Conservation (phyloP, 768 basidiomycete species). For the Mycena indigotica region DNA sequence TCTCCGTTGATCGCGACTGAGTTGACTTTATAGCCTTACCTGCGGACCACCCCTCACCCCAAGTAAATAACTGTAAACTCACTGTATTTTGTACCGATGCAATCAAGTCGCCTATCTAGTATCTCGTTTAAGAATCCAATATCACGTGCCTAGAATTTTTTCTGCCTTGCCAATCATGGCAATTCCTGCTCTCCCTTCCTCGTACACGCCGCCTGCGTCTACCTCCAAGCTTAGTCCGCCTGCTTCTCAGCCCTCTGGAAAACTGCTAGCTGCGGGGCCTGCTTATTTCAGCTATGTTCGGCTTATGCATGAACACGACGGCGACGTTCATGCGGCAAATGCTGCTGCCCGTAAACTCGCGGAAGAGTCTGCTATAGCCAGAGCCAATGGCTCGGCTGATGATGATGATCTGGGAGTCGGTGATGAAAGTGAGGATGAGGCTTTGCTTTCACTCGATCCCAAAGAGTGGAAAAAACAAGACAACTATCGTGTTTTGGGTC, state of each 20-base stretch:
- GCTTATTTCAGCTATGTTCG: constrained; percentile 85
- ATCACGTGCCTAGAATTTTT: background rate
- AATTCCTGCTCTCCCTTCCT: constrained; percentile 7
- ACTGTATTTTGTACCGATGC: background rate
- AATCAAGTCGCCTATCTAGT: background rate
- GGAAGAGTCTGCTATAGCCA: constrained; percentile 49
- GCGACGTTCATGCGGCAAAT: constrained; percentile 86
- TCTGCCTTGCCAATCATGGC: constrained; percentile 5
- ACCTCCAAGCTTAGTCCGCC: constrained; percentile 16
- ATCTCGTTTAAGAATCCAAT: too few relatives aligned
- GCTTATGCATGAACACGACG: constrained; percentile 69
- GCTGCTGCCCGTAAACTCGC: constrained; percentile 48
- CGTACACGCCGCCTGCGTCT: constrained; percentile 13
- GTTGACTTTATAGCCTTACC: constrained; percentile 64
- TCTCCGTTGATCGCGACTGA: background rate
- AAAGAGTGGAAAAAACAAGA: constrained; percentile 99
- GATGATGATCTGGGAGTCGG: constrained; percentile 88
- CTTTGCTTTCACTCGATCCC: constrained; percentile 77
- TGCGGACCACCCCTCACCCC: constrained; percentile 70
- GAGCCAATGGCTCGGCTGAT: constrained; percentile 44
- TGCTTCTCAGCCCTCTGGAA: constrained; percentile 19
- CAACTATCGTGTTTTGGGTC: constrained; percentile 94
- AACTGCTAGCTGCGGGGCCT: constrained; percentile 80
- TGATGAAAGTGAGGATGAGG: constrained; percentile 79
- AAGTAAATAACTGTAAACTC: constrained; percentile 21